These are phyloP conservation scores for Aspergillus sp. DNA, from an alignment of 2,329 filamentous ascomycete genomes.

Conservation along the genomic window DNA sequence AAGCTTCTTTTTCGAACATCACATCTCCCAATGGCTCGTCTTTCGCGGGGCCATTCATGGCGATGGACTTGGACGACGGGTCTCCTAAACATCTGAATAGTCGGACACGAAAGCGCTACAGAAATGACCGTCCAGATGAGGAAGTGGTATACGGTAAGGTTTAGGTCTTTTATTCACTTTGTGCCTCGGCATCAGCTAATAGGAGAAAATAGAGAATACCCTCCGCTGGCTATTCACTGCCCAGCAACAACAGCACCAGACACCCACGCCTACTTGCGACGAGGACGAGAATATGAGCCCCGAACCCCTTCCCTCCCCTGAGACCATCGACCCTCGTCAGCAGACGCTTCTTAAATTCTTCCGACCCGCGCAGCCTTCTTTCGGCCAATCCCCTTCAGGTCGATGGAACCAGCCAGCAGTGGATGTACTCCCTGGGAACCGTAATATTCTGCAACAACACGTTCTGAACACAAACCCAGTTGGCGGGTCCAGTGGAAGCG, in stretches of 20 bases:
- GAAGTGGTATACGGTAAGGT: conserved; percentile 50
- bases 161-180: not conserved
- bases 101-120: conserved; percentile 55
- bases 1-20: conserved; percentile 48
- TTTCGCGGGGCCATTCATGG: conserved; percentile 19
- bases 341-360: conserved; percentile 38
- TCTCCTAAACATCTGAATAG: conserved; percentile 45
- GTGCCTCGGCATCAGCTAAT: not conserved
- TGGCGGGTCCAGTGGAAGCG: conserved; percentile 13
- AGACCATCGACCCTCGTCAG: conserved; percentile 33
- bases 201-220: conserved; percentile 31
- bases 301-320: conserved; percentile 17
- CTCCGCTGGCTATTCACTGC: conserved; percentile 39
- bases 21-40: conserved; percentile 32
- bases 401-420: too few relatives aligned
- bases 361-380: conserved; percentile 20
- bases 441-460: conserved; percentile 11
- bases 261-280: conserved; percentile 5
- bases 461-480: conserved; percentile 12
- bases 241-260: conserved; percentile 25
- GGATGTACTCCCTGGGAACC: too few relatives aligned
- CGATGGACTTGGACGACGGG: conserved; percentile 22
- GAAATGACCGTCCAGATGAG: conserved; percentile 55
- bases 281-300: conserved; percentile 22
- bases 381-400: conserved; percentile 8